Evolutionary conservation across 768 basidiomycete species (phyloP).

Genomic region (Tephrocybe sp.): DNA sequence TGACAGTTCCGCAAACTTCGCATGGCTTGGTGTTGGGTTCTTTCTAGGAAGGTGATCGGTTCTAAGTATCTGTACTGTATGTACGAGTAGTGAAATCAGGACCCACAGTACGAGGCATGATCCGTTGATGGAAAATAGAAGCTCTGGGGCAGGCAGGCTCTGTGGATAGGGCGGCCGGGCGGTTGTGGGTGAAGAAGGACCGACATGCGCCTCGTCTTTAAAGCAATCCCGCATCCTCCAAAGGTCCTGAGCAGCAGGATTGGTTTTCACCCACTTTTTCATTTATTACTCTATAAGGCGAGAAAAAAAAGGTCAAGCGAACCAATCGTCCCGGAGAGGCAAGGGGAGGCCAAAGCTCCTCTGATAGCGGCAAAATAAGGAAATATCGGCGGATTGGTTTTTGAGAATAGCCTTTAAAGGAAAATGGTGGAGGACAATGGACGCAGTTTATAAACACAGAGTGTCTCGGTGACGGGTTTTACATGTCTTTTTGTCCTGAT

Average conservation of each 20-base stretch:
- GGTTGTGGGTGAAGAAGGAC: not conserved
- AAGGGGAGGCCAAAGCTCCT: conserved; percentile 16
- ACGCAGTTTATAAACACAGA: not conserved
- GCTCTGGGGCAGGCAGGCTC: not conserved
- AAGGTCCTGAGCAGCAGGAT: conserved; percentile 13
- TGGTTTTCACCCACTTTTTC: conserved; percentile 20
- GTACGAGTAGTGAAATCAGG: not conserved
- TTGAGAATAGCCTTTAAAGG: conserved; percentile 17
- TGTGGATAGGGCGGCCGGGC: not conserved
- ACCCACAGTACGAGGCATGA: conserved; percentile 15
- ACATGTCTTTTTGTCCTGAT: not conserved
- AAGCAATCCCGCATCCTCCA: conserved; percentile 7
- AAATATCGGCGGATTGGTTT: conserved; percentile 17
- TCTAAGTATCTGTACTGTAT: not conserved
- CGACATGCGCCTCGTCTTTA: conserved; percentile 2
- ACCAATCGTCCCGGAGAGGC: conserved; percentile 18
- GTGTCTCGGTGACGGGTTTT: not conserved
- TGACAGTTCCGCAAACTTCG: conserved; percentile 14
- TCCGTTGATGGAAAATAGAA: conserved; percentile 5
- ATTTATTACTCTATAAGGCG: conserved; percentile 18
- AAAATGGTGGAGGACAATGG: conserved; percentile 7
- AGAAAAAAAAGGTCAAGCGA: conserved; percentile 12
- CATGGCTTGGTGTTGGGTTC: conserved; percentile 19
- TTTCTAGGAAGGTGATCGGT: conserved; percentile 10
- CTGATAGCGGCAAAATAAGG: conserved; percentile 16